phyloP scores from a whole-genome alignment of 1,284 basidiomycete genomes.

The Golubevia sp. region DNA sequence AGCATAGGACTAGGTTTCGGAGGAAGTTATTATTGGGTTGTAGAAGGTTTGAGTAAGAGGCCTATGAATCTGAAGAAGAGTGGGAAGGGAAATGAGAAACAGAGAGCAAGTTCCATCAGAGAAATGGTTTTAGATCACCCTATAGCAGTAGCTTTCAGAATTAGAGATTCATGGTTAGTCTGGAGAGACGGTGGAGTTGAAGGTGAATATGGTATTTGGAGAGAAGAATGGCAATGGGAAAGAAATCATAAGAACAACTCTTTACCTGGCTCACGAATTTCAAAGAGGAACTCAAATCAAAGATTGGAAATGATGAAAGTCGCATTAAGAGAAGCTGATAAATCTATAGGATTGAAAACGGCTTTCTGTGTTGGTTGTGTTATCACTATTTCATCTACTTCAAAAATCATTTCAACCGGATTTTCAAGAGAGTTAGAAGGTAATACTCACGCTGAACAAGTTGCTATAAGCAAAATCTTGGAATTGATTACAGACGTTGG shows the following conservation, averaged over 20 bases:
- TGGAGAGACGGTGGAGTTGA: conserved; percentile 75
- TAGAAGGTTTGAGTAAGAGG: conserved; percentile 68
- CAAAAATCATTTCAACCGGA: conserved; percentile 80
- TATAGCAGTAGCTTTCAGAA: conserved; percentile 70
- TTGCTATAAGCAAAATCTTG: conserved; percentile 79
- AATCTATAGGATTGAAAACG: conserved; percentile 34
- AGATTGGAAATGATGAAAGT: conserved; percentile 19
- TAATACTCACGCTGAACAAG: conserved; percentile 97
- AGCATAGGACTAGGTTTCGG: conserved; percentile 72
- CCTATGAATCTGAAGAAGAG: not conserved
- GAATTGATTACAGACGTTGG: conserved; percentile 29
- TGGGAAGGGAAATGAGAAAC: not conserved
- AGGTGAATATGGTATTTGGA: conserved; percentile 72
- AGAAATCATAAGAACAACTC: conserved; percentile 55
- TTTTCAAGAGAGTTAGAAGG: conserved; percentile 87
- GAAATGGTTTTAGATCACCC: conserved; percentile 68
- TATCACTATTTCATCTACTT: too few species aligned
- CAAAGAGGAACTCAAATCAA: not conserved
- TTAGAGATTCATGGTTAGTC: conserved; percentile 79
- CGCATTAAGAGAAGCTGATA: conserved; percentile 37
- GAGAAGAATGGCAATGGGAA: conserved; percentile 63
- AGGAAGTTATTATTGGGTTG: conserved; percentile 67
- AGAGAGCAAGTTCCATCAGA: conserved; percentile 58
- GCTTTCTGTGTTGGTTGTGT: conserved; percentile 11
- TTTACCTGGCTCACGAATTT: conserved; percentile 3